Evolutionary conservation across 75 land plant genomes (phyloP), one percentile per base, ranked within the genome.

Genomic region (Azolla pinnata): DNA sequence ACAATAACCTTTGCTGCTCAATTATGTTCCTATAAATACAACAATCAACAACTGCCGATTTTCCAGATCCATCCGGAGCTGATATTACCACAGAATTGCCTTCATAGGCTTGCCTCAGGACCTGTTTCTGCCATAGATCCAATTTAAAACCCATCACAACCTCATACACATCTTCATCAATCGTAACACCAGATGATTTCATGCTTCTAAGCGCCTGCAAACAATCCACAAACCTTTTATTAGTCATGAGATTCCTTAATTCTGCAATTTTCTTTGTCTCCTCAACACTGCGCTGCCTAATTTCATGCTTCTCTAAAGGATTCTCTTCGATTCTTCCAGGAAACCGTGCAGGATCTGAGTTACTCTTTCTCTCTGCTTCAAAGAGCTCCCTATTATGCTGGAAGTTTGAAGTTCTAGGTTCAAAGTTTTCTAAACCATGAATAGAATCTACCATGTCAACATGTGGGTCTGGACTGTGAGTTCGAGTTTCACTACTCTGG

Each of bases 61-160:
- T 47, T 9, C 50, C 50, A 16, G 18, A 9, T 3, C 50, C 50
- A 20, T 20, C 20, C 19, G 50, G 50, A 47, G 50, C 50, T 12
- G 50, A 47, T 7, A 47, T 18, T 3, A 47, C 20, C 19, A 47
- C 10, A 47, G 50, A 47, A 18, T 47, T 47, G 3, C 50, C 50
- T 3, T 47, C 50, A 9, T 47, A 3, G 20, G 19, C 4, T 9
- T 9, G 20, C 19, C 19, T 47, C 4, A 18, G 18, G 20, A 47
- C 50, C 18, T 47, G 50, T 18, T 20, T 47, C 18, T 47, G 50
- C 50, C 50, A 47, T 47, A 20, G 19, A 47, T 47, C 50, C 7
- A 47, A 20, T 16, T 47, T 12, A 47, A 47, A 18, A 9, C 50
- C 50, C 50, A 47, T 12, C 3, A 18, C 20, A 16, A 20, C 50